A percentile compares a stretch with the other conserved stretches of the same genome.
phyloP scores from a whole-genome alignment of 257 asterid genomes.

The Ajuga chamaepitys region DNA sequence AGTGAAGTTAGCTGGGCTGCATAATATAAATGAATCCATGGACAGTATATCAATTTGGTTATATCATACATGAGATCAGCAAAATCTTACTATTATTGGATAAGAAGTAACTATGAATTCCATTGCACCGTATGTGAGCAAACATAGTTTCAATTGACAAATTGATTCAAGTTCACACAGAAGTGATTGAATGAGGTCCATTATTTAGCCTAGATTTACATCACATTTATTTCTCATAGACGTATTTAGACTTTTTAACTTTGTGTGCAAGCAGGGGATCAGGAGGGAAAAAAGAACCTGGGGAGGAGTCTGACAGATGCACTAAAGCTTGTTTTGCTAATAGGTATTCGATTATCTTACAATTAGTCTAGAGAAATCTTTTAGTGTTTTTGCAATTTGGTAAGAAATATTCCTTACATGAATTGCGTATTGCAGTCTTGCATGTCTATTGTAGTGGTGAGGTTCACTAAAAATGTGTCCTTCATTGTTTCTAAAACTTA shows the following conservation, averaged over 20 bases:
- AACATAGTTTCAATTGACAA: conserved; percentile 1
- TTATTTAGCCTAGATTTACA: not conserved
- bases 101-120: not conserved
- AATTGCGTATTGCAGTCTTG: not conserved
- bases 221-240: conserved; percentile 1
- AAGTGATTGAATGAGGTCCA: not conserved
- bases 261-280: conserved; percentile 42
- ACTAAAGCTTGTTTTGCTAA: conserved; percentile 82
- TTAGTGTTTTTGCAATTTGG: not conserved
- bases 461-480: not conserved
- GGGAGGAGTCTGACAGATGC: conserved; percentile 73
- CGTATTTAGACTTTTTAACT: not conserved
- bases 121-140: not conserved
- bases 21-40: not conserved
- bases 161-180: not conserved
- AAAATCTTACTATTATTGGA: not conserved
- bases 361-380: not conserved
- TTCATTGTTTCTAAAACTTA: conserved; percentile 7
- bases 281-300: conserved; percentile 44
- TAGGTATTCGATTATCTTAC: conserved; percentile 40
- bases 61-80: not conserved
- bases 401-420: not conserved
- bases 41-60: not conserved
- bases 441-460: not conserved
- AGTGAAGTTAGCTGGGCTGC: not conserved